Base-by-base conservation (phyloP, 768 basidiomycete genomes). In the Panaeolus papilionaceus region DNA sequence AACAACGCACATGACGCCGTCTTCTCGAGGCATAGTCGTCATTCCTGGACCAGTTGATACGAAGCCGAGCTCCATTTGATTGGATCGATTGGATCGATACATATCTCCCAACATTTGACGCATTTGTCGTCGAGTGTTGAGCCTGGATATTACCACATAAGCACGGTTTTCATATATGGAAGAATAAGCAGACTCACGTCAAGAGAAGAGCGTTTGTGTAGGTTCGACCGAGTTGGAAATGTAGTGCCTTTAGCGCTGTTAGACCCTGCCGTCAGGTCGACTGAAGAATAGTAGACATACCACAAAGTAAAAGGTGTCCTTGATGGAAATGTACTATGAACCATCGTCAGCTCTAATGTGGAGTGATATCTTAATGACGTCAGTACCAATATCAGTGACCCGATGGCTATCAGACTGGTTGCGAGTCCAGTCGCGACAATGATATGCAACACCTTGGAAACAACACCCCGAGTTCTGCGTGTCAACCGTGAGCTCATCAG, bases 331-430 rank as follows among this genome's bases (percentile, higher is more conserved):
- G 23, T 51, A 51, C 47, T 51, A 51, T 3, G 7, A 44, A 3
- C 33, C 5, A 5, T 33, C 33, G 33, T 33, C 33, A 33, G 33
- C 5, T 33, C 5, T 5, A 5, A 5, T 33, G 33, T 33, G 33
- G 33, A 33, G 33, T 33, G 3, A 5, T 3, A 33, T 33, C 5
- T 33, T 5, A 5, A 3, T 33, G 3, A 33, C 5, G 3, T 33
- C 33, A 9, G 16, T 44, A 58, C 54, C 54, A 58, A 18, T 4
- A 58, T 58, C 26, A 58, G 28, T 16, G 54, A 58, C 14, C 54
- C 54, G 14, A 58, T 58, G 28, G 54, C 54, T 9, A 58, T 58
- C 33, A 58, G 26, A 33, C 54, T 58, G 3, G 54, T 58, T 28
- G 54, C 54, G 7, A 58, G 14, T 4, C 54, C 54, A 33, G 26